Evolutionary conservation across 768 basidiomycete species (phyloP).

Genomic region (Tephrocybe sp.): DNA sequence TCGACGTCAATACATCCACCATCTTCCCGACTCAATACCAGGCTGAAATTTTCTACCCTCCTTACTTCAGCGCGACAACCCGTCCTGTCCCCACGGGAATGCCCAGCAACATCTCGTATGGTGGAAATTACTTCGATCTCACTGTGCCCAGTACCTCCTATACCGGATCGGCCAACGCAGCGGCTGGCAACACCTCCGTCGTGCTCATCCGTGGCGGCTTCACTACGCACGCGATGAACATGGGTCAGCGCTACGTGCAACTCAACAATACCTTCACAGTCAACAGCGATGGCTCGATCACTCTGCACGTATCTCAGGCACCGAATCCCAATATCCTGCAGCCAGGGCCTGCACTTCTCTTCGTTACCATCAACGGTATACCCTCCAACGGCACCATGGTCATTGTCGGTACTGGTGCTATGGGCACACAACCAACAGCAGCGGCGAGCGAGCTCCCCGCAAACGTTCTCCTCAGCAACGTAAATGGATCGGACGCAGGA

Average conservation of each 20-base stretch:
- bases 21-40: constrained; percentile 76
- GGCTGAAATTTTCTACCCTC: constrained; percentile 89
- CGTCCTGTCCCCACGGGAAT: constrained; percentile 74
- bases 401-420: constrained; percentile 75
- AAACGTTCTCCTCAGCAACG: constrained; percentile 46
- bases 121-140: constrained; percentile 79
- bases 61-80: constrained; percentile 71
- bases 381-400: constrained; percentile 79
- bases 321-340: constrained; percentile 85
- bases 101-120: constrained; percentile 76
- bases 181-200: constrained; percentile 73
- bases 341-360: constrained; percentile 85
- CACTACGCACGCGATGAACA: constrained; percentile 85
- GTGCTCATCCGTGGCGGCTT: constrained; percentile 80
- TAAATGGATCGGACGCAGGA: constrained; percentile 37
- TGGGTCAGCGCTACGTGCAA: constrained; percentile 80
- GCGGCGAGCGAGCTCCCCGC: constrained; percentile 25
- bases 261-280: constrained; percentile 85
- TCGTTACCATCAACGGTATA: constrained; percentile 80
- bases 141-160: constrained; percentile 68
- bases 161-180: constrained; percentile 62
- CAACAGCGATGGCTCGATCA: constrained; percentile 72
- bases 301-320: constrained; percentile 76
- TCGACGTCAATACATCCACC: constrained; percentile 68
- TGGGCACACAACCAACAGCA: constrained; percentile 65